These are phyloP conservation scores for Terana coerulea DNA, from an alignment of 768 basidiomycete species.

Conservation along the genomic window DNA sequence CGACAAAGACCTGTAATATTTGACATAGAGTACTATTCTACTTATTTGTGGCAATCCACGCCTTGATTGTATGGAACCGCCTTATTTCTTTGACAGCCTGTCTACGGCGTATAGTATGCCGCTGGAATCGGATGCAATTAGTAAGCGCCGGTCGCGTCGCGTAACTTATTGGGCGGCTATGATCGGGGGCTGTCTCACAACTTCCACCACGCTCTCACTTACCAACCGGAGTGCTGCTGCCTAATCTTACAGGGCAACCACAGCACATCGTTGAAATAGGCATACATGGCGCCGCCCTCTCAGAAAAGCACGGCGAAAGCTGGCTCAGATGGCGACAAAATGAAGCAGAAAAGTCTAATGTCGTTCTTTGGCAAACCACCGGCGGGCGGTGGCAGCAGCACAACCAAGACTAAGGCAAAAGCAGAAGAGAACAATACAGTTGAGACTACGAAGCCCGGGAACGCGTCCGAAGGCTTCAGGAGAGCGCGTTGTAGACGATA, in stretches of 20 bases:
- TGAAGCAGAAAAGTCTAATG: slow-evolving; percentile 74
- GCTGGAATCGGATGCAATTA: too few relatives aligned
- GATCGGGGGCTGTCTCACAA: neutral
- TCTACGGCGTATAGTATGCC: too few relatives aligned
- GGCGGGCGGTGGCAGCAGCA: slow-evolving; percentile 2
- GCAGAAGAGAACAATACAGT: neutral
- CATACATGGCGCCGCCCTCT: neutral
- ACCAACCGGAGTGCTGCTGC: too few relatives aligned
- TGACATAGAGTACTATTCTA: too few relatives aligned
- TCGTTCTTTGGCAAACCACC: slow-evolving; percentile 50
- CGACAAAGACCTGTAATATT: too few relatives aligned
- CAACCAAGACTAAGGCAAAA: neutral
- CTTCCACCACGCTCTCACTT: neutral
- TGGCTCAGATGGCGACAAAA: slow-evolving; percentile 13
- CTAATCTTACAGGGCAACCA: too few relatives aligned
- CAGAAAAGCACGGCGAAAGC: slow-evolving; percentile 5
- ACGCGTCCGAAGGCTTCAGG: neutral
- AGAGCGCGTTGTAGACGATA: slow-evolving; percentile 13
- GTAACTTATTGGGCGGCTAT: slow-evolving; percentile 3
- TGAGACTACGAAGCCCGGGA: neutral
- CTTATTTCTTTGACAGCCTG: too few relatives aligned
- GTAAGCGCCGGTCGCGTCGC: too few relatives aligned
- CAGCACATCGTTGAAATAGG: too few relatives aligned
- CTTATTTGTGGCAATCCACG: too few relatives aligned
- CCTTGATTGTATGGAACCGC: too few relatives aligned